These are phyloP conservation scores for Lactuca sativa DNA, from an alignment of 129 eudicot genomes.

Conservation along the genomic window DNA sequence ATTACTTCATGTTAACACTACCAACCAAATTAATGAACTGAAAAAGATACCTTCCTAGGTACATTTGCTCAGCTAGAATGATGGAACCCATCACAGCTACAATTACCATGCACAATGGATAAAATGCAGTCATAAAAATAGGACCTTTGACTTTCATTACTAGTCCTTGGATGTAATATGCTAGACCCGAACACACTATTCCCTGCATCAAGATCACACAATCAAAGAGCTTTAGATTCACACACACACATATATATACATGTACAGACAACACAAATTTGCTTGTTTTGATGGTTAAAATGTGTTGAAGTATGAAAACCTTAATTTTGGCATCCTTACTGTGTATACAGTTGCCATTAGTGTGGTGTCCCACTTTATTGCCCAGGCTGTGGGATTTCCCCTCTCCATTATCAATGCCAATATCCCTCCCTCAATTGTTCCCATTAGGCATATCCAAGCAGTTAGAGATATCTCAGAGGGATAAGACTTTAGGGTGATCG, in stretches of 20 bases:
- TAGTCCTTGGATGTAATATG: slow-evolving; percentile 73
- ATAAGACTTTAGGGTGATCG: slow-evolving; percentile 56
- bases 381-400: slow-evolving; percentile 51
- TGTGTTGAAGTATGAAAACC: too few relatives aligned
- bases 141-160: slow-evolving; percentile 68
- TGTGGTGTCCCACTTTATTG: slow-evolving; percentile 51
- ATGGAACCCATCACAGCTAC: slow-evolving; percentile 65
- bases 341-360: slow-evolving; percentile 48
- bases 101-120: slow-evolving; percentile 67
- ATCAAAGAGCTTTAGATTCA: not conserved
- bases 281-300: too few relatives aligned
- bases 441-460: slow-evolving; percentile 62
- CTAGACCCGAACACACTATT: slow-evolving; percentile 62
- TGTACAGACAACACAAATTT: too few relatives aligned
- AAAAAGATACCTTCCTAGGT: slow-evolving; percentile 55
- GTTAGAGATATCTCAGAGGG: slow-evolving; percentile 63
- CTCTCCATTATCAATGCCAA: slow-evolving; percentile 54
- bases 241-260: not conserved
- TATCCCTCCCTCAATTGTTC: slow-evolving; percentile 51
- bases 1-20: not conserved
- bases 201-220: slow-evolving; percentile 49
- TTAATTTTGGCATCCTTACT: slow-evolving; percentile 30
- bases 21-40: not conserved
- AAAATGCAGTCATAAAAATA: slow-evolving; percentile 73
- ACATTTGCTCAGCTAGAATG: slow-evolving; percentile 58